These are phyloP conservation scores for Lignosus rhinocerotis DNA, from an alignment of 1,284 basidiomycete species.

Conservation along the genomic window DNA sequence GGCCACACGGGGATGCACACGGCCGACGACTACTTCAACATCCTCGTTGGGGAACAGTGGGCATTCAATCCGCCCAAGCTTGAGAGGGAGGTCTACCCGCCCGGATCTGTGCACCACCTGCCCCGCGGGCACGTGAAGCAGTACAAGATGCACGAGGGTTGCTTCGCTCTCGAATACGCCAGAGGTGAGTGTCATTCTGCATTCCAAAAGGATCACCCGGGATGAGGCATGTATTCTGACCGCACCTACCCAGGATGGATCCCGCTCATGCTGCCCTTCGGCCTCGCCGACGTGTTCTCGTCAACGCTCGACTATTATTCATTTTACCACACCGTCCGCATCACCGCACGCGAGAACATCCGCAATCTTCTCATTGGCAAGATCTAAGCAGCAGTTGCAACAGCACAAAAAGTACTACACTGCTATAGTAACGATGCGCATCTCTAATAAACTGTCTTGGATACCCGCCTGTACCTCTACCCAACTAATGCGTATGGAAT, in stretches of 20 bases:
- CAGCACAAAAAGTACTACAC: neutral
- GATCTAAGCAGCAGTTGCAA: slow-evolving; percentile 48
- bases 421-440: neutral
- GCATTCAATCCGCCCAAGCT: slow-evolving; percentile 84
- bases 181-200: slow-evolving; percentile 53
- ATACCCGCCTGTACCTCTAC: neutral
- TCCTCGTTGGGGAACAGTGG: slow-evolving; percentile 91
- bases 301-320: slow-evolving; percentile 91
- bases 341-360: slow-evolving; percentile 85
- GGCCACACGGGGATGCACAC: slow-evolving; percentile 94
- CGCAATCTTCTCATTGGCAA: slow-evolving; percentile 85
- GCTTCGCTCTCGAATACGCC: slow-evolving; percentile 95
- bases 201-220: neutral
- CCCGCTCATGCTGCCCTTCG: slow-evolving; percentile 90
- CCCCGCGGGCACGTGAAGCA: slow-evolving; percentile 87
- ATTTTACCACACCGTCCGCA: slow-evolving; percentile 75
- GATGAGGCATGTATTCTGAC: neutral
- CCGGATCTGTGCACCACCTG: slow-evolving; percentile 86
- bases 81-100: slow-evolving; percentile 80
- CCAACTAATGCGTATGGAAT: too few relatives aligned
- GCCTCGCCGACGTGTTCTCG: slow-evolving; percentile 81
- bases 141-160: slow-evolving; percentile 96
- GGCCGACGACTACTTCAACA: slow-evolving; percentile 98
- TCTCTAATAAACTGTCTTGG: neutral
- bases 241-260: slow-evolving; percentile 70